Evolutionary conservation across 257 asterid species (phyloP).

Genomic region (Cruciata laevipes): DNA sequence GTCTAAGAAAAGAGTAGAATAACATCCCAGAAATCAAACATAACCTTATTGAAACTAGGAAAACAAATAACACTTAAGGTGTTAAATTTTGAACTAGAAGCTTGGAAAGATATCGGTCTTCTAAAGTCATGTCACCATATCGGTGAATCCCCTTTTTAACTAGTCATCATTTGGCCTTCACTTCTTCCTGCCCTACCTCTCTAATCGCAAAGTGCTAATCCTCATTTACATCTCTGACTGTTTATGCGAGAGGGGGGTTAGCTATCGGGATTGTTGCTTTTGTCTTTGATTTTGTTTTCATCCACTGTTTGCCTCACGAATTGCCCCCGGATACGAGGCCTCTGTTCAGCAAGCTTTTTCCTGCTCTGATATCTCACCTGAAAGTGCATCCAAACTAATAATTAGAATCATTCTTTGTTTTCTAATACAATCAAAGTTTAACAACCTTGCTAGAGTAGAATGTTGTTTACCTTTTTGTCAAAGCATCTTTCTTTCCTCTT

Average conservation of each 20-base stretch:
- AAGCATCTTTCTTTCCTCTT: slow-evolving; percentile 49
- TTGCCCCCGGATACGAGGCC: slow-evolving; percentile 51
- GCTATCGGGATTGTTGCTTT: slow-evolving; percentile 22
- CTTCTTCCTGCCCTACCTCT: slow-evolving; percentile 17
- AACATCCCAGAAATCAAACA: neutral
- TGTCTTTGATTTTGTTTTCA: slow-evolving; percentile 15
- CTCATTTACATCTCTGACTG: slow-evolving; percentile 14
- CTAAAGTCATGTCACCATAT: neutral
- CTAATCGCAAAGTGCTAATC: slow-evolving; percentile 10
- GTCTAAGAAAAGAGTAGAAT: neutral
- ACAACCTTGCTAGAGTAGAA: neutral
- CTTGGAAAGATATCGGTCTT: neutral
- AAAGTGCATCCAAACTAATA: neutral
- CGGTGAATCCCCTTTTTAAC: neutral
- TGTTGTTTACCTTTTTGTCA: slow-evolving; percentile 36
- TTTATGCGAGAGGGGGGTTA: slow-evolving; percentile 18
- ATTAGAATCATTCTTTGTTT: neutral
- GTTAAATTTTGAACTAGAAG: neutral
- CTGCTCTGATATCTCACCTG: slow-evolving; percentile 49
- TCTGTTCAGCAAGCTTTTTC: slow-evolving; percentile 41
- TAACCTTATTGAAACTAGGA: neutral
- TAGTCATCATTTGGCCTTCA: slow-evolving; percentile 10
- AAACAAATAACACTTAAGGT: neutral
- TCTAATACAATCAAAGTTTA: neutral
- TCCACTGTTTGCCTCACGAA: slow-evolving; percentile 33